Conservation (phyloP, 371 early-diverging fungal genomes). For the Syncephalastrum monosporum region DNA sequence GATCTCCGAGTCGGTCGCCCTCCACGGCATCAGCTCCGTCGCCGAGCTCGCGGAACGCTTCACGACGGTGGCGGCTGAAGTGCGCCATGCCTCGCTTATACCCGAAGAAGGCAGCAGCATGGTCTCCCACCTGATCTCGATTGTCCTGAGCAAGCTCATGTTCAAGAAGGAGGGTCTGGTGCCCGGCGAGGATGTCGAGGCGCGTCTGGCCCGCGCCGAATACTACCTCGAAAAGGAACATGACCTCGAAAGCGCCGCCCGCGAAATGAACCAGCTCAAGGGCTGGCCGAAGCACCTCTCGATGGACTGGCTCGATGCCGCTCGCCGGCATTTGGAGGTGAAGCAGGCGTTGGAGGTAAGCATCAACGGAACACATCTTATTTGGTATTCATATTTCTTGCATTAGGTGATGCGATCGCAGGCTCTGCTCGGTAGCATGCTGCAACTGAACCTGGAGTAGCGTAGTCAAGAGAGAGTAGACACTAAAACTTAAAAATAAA, state of each 20-base stretch:
- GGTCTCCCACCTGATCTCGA: constrained; percentile 74
- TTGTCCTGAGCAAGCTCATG: constrained; percentile 74
- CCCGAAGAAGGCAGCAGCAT: constrained; percentile 86
- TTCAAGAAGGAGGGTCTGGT: constrained; percentile 87
- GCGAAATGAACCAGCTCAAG: constrained; percentile 91
- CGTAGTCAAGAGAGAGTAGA: too few relatives aligned
- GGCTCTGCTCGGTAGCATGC: constrained; percentile 19
- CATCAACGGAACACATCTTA: background rate
- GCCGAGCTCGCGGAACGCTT: constrained; percentile 77
- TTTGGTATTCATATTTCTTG: constrained; percentile 2
- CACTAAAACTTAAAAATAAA: too few relatives aligned
- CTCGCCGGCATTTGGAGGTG: constrained; percentile 84
- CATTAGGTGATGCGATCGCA: constrained; percentile 20
- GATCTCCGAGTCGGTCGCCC: constrained; percentile 61
- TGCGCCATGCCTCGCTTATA: constrained; percentile 82
- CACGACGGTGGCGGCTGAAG: constrained; percentile 64
- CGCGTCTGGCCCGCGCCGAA: constrained; percentile 81
- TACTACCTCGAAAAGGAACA: constrained; percentile 67
- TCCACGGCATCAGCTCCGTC: constrained; percentile 70
- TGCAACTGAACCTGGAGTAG: constrained; percentile 13
- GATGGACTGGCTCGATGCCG: constrained; percentile 86
- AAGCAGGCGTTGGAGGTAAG: constrained; percentile 87
- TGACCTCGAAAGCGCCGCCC: constrained; percentile 86
- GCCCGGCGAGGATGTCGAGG: constrained; percentile 87
- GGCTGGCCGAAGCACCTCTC: constrained; percentile 94